These are phyloP conservation scores for Leucaena leucocephala DNA, from an alignment of 306 rosid genomes.

Conservation along the genomic window DNA sequence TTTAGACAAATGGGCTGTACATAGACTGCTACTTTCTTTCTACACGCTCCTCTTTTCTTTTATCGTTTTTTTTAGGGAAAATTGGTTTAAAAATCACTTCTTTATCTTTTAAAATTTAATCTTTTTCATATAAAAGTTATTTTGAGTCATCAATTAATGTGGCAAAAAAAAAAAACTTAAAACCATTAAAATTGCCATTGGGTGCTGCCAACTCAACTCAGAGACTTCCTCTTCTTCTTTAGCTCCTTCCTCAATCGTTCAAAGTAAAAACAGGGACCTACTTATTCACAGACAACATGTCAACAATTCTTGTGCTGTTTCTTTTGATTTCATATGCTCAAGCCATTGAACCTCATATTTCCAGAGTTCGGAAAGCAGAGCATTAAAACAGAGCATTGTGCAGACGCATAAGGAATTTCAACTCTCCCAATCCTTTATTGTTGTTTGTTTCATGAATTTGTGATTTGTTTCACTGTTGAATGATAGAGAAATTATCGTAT, in stretches of 20 bases:
- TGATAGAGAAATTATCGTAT: slow-evolving; percentile 27
- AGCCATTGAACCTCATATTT: slow-evolving; percentile 27
- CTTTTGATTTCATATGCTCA: neutral
- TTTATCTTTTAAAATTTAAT: too few relatives aligned
- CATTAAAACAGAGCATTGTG: neutral
- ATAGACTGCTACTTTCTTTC: neutral
- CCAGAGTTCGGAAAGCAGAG: slow-evolving; percentile 1
- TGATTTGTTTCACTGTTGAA: slow-evolving; percentile 1
- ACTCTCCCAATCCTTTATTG: neutral
- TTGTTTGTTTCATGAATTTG: neutral
- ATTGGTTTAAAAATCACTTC: too few relatives aligned
- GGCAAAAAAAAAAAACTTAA: too few relatives aligned
- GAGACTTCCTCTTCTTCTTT: too few relatives aligned
- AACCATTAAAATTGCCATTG: too few relatives aligned
- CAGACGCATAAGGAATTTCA: neutral
- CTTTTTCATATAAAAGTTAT: too few relatives aligned
- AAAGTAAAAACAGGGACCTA: neutral
- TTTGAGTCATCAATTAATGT: too few relatives aligned
- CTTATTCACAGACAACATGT: neutral
- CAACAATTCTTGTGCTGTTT: slow-evolving; percentile 11
- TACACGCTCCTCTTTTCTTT: neutral
- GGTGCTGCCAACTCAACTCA: too few relatives aligned
- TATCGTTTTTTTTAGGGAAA: too few relatives aligned
- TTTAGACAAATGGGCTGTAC: neutral
- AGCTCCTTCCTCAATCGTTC: neutral